Percentiles rank a stretch among this genome's conserved stretches.
Conservation (phyloP, 768 basidiomycete species). For the Boletus fagicola region DNA sequence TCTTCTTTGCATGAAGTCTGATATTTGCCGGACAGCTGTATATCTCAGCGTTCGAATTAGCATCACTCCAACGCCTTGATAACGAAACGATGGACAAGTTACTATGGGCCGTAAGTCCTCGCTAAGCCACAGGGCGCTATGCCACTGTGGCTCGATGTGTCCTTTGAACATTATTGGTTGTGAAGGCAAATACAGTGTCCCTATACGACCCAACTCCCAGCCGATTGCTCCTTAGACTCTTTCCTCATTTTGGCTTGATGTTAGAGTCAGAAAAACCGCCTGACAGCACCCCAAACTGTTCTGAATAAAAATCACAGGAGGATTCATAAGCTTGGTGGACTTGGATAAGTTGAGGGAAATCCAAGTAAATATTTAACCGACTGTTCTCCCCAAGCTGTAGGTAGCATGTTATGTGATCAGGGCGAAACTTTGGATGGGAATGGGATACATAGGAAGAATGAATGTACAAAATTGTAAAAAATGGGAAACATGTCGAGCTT, state of each 20-base stretch:
- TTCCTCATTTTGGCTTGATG: background rate
- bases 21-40: no score
- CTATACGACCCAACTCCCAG: background rate
- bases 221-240: background rate
- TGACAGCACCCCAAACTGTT: background rate
- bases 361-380: background rate
- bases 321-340: background rate
- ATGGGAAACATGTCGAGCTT: background rate
- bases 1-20: no score
- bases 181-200: background rate
- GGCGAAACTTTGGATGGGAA: background rate
- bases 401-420: background rate
- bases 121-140: background rate
- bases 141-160: background rate
- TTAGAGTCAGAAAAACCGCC: background rate
- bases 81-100: background rate
- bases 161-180: background rate
- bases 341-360: background rate
- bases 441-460: background rate
- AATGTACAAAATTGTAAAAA: background rate
- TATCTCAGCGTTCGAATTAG: no score
- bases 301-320: background rate
- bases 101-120: background rate
- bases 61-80: background rate
- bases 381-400: background rate